phyloP scores from a whole-genome alignment of 306 rosid species.

The Quercus robur region DNA sequence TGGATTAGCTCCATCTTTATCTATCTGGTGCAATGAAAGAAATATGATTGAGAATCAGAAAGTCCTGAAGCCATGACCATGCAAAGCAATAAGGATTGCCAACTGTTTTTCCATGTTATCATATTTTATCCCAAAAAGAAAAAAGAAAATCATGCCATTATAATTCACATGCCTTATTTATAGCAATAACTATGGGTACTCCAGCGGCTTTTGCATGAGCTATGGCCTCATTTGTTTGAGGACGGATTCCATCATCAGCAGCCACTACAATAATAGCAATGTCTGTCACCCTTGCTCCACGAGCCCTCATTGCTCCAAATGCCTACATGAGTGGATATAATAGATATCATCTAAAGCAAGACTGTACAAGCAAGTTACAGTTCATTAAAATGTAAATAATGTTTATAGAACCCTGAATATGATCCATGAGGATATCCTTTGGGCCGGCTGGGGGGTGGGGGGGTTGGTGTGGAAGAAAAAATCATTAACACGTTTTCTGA shows the following conservation, averaged over 20 bases:
- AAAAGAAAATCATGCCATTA: not conserved
- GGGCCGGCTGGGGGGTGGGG: no score
- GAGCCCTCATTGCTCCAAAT: conserved; percentile 99
- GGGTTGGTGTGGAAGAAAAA: no score
- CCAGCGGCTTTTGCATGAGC: conserved; percentile 99
- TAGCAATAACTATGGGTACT: conserved; percentile 87
- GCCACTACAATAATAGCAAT: conserved; percentile 94
- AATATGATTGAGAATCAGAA: conserved; percentile 11
- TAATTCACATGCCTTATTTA: conserved; percentile 73
- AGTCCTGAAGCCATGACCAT: conserved; percentile 21
- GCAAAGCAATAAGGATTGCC: conserved; percentile 17
- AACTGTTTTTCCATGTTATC: conserved; percentile 8
- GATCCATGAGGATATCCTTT: not conserved
- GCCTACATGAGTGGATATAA: conserved; percentile 60
- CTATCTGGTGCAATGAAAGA: conserved; percentile 58
- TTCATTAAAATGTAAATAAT: conserved; percentile 4
- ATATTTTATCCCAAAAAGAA: not conserved
- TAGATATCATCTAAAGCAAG: conserved; percentile 32
- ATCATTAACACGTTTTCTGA: not conserved
- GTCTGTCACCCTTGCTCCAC: conserved; percentile 98
- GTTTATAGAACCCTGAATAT: conserved; percentile 13
- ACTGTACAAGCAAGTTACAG: conserved; percentile 19
- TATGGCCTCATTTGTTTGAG: conserved; percentile 97
- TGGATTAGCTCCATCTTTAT: conserved; percentile 93
- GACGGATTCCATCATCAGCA: conserved; percentile 98